Conservation (phyloP, 2,329 filamentous ascomycete species). For the Fonsecaea multimorphosa region DNA sequence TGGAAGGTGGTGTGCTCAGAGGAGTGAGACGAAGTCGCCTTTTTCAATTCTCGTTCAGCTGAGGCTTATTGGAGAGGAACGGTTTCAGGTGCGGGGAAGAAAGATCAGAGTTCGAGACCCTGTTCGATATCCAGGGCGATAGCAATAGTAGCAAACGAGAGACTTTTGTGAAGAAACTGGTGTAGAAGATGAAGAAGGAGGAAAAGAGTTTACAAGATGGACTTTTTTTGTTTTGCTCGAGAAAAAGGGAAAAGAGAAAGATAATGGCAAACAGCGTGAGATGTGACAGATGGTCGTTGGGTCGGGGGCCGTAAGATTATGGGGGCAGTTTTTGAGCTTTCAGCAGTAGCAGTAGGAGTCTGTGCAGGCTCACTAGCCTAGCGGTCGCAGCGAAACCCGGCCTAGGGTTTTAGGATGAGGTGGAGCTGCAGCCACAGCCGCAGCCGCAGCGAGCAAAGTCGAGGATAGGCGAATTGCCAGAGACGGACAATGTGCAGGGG, state of each 20-base stretch:
- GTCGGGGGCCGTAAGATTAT: slow-evolving; percentile 21
- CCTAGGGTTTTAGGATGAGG: slow-evolving; percentile 7
- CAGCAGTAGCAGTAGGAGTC: not conserved
- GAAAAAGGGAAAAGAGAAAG: not conserved
- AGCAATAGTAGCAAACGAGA: slow-evolving; percentile 3
- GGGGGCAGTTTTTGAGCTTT: slow-evolving; percentile 15
- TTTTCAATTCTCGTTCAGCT: slow-evolving; percentile 9
- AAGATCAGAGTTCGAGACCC: slow-evolving; percentile 2
- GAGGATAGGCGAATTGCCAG: slow-evolving; percentile 14
- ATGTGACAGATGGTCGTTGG: slow-evolving; percentile 2
- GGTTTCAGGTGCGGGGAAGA: slow-evolving; percentile 17
- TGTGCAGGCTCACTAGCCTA: slow-evolving; percentile 1
- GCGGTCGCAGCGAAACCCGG: not conserved
- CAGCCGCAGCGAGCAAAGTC: not conserved
- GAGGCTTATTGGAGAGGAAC: slow-evolving; percentile 12
- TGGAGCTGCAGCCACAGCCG: not conserved
- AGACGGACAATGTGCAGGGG: slow-evolving; percentile 3
- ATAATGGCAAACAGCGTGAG: slow-evolving; percentile 17
- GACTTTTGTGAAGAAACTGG: not conserved
- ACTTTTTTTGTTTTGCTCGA: not conserved
- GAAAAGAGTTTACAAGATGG: not conserved
- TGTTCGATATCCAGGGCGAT: not conserved
- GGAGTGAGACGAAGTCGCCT: slow-evolving; percentile 10
- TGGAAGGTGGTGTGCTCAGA: not conserved
- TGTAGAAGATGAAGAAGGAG: not conserved